These are phyloP conservation scores for Vigna nakashimae DNA, from an alignment of 306 rosid genomes.

Conservation along the genomic window DNA sequence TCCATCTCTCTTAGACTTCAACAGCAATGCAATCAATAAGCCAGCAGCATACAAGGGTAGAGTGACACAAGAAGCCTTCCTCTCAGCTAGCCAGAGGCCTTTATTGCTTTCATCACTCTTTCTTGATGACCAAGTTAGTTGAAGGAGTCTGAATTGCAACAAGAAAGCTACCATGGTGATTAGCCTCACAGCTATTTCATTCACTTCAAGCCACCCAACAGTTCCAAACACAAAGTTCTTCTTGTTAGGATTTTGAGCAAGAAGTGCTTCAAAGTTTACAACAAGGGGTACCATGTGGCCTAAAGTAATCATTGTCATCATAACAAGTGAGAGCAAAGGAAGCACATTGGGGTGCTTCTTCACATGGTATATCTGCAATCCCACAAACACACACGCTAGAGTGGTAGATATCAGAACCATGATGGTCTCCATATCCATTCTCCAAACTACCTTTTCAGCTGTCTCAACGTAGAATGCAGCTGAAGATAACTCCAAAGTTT, in stretches of 20 bases:
- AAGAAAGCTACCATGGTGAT: conserved; percentile 62
- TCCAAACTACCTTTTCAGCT: conserved; percentile 46
- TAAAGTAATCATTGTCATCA: conserved; percentile 59
- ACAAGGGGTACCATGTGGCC: conserved; percentile 63
- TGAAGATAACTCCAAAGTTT: conserved; percentile 47
- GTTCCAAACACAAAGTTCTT: conserved; percentile 39
- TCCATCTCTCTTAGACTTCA: conserved; percentile 31
- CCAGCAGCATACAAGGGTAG: conserved; percentile 50
- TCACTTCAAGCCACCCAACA: conserved; percentile 61
- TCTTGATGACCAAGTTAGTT: conserved; percentile 62
- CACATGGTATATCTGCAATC: conserved; percentile 63
- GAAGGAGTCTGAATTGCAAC: conserved; percentile 65
- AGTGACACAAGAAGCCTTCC: conserved; percentile 40
- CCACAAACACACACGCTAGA: conserved; percentile 61
- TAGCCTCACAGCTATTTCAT: conserved; percentile 58
- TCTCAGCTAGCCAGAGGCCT: conserved; percentile 55
- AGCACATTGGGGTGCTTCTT: conserved; percentile 55
- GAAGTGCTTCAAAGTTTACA: conserved; percentile 68
- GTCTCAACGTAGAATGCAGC: background rate
- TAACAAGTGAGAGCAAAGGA: conserved; percentile 63
- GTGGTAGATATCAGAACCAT: conserved; percentile 67
- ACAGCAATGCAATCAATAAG: conserved; percentile 43
- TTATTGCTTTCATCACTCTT: conserved; percentile 32
- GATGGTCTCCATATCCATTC: conserved; percentile 63
- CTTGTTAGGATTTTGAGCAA: conserved; percentile 36